Evolutionary conservation across 2,329 filamentous ascomycete species (phyloP), one percentile per base, ranked within the genome.

Genomic region (Parastagonospora avenae): DNA sequence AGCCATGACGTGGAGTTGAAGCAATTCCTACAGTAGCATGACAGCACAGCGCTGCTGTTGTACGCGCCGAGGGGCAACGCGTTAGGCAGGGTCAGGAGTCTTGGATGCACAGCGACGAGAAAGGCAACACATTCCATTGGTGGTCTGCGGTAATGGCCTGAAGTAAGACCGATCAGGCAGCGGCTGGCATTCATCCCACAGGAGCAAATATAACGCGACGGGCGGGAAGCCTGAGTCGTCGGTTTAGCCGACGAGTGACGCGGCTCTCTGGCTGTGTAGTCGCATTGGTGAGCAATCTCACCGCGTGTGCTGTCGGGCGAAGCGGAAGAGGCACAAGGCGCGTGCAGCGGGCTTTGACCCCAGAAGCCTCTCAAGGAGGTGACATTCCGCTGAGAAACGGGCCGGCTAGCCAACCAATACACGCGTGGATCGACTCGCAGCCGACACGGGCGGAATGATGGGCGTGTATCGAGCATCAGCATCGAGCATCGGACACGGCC

Each of bases 361-460:
- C 33, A 11, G 30, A 12, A 5, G 19, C 16, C 29, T 16, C 41
- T 8, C 41, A 44, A 2, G 35, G 37, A 24, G 37, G 10, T 41
- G 45, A 48, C 37, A 48, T 37, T 42, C 39, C 42, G 48, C 44
- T 49, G 58, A 48, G 33, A 45, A 48, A 48, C 59, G 61, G 61
- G 56, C 60, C 58, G 56, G 46, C n/a, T 40, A 58, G 59, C 60
- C 62, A 61, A 59, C 54, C 53, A 45, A 50, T 41, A 38, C n/a
- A 28, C 27, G 14, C 12, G 24, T 28, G 47, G 15, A 46, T 52
- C 46, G 49, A n/a, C n/a, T 31, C 54, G 40, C 15, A n/a, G n/a
- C 6, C n/a, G 48, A 33, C 14, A 28, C 16, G 35, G 33, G 35
- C 48, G 46, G 52, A 43, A 43, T 32, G 30, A n/a, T 32, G 30